These are phyloP conservation scores for Rhizopogon parksii DNA, from an alignment of 1,284 basidiomycete species.

Conservation along the genomic window DNA sequence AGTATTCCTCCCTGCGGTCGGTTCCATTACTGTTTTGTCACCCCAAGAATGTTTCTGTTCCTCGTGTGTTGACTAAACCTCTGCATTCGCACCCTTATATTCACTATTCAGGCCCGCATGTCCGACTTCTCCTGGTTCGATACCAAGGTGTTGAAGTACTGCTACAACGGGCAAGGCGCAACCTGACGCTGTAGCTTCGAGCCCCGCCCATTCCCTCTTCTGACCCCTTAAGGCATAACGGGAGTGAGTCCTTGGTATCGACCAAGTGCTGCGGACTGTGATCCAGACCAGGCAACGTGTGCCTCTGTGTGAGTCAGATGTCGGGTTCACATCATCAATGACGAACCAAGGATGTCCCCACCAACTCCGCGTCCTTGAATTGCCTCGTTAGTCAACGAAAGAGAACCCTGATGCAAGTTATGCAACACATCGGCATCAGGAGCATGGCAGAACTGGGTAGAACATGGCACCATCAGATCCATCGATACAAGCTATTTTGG, in stretches of 20 bases:
- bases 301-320: neutral
- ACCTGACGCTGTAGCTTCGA: neutral
- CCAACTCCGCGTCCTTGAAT: neutral
- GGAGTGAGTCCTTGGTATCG: neutral
- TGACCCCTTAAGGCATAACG: neutral
- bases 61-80: neutral
- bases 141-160: neutral
- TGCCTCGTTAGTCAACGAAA: neutral
- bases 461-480: slow-evolving; percentile 1
- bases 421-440: neutral
- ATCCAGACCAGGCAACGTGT: neutral
- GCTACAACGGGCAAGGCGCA: neutral
- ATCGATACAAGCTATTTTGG: neutral
- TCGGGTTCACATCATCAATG: neutral
- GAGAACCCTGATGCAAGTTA: neutral
- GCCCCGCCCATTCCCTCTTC: neutral
- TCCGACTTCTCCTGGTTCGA: neutral
- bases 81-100: neutral
- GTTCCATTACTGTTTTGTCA: neutral
- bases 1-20: neutral
- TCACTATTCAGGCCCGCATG: neutral
- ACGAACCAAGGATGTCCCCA: neutral
- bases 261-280: neutral
- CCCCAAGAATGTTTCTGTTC: neutral
- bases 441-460: neutral